These are phyloP conservation scores for Trichoderma aggressivum DNA, from an alignment of 2,329 filamentous ascomycete species.

Conservation along the genomic window DNA sequence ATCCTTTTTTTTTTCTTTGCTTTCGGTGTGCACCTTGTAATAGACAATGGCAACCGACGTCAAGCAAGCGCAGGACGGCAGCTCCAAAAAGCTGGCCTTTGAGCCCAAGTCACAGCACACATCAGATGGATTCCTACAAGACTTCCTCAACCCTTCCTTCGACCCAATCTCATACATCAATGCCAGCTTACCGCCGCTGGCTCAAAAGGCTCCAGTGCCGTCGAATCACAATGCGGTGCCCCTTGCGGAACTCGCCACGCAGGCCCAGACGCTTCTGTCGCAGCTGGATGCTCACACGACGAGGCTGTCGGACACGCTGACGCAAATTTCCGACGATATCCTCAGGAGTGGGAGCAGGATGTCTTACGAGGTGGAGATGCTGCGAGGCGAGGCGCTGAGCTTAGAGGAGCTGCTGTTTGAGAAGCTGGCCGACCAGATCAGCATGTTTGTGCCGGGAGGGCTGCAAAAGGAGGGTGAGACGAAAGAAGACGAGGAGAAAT, in stretches of 20 bases:
- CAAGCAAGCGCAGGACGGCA: slow-evolving; percentile 44
- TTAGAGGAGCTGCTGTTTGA: slow-evolving; percentile 76
- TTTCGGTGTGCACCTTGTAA: background rate
- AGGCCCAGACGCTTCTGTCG: slow-evolving; percentile 79
- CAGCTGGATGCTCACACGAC: slow-evolving; percentile 87
- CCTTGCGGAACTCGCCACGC: slow-evolving; percentile 72
- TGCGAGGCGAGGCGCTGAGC: slow-evolving; percentile 83
- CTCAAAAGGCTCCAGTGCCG: slow-evolving; percentile 37
- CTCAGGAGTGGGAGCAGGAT: slow-evolving; percentile 81
- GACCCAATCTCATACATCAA: slow-evolving; percentile 87
- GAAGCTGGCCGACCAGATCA: slow-evolving; percentile 66
- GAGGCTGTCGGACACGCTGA: slow-evolving; percentile 74
- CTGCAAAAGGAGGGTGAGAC: slow-evolving; percentile 34
- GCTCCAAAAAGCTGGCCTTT: slow-evolving; percentile 36
- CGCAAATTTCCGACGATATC: slow-evolving; percentile 91
- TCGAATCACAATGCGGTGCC: slow-evolving; percentile 44
- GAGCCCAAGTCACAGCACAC: slow-evolving; percentile 59
- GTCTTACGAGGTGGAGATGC: slow-evolving; percentile 89
- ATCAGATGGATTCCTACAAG: slow-evolving; percentile 67
- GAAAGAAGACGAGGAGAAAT: slow-evolving; percentile 21
- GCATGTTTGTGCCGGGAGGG: slow-evolving; percentile 63
- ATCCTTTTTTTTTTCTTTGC: background rate
- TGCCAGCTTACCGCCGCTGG: slow-evolving; percentile 66
- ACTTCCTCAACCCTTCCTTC: slow-evolving; percentile 74
- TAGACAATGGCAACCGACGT: slow-evolving; percentile 43